Evolutionary conservation across 1,284 basidiomycete species (phyloP).

Genomic region (Sphagnurus paluster): DNA sequence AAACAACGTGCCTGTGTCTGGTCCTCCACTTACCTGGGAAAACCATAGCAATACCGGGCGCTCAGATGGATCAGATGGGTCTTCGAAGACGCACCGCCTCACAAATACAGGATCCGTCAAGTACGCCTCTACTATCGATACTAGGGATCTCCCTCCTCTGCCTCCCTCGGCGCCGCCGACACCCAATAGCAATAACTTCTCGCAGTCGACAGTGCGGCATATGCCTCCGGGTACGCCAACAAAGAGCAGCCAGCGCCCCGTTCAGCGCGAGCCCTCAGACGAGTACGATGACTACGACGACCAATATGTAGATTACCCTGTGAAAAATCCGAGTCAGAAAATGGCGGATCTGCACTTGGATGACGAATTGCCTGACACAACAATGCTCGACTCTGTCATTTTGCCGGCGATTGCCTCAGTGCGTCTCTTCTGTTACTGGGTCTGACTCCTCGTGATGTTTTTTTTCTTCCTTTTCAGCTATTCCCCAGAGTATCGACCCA

Average conservation of each 20-base stretch:
- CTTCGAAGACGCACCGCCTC: slow-evolving; percentile 18
- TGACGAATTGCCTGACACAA: slow-evolving; percentile 76
- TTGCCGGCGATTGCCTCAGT: slow-evolving; percentile 91
- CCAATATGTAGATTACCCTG: slow-evolving; percentile 43
- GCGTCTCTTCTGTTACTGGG: slow-evolving; percentile 32
- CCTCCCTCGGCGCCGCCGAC: slow-evolving; percentile 42
- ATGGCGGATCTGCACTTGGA: slow-evolving; percentile 49
- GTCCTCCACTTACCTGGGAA: slow-evolving; percentile 75
- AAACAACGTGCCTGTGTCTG: slow-evolving; percentile 57
- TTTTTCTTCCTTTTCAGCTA: slow-evolving; percentile 50
- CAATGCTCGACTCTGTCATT: slow-evolving; percentile 94
- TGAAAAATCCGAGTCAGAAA: slow-evolving; percentile 41
- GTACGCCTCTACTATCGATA: slow-evolving; percentile 43
- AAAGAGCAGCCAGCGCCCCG: slow-evolving; percentile 22
- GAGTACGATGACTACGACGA: slow-evolving; percentile 71
- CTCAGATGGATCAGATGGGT: slow-evolving; percentile 35
- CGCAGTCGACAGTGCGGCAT: slow-evolving; percentile 69
- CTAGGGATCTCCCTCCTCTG: slow-evolving; percentile 61
- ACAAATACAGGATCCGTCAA: slow-evolving; percentile 26
- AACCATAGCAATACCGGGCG: slow-evolving; percentile 62
- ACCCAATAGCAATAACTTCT: slow-evolving; percentile 46
- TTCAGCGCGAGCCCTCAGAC: slow-evolving; percentile 52
- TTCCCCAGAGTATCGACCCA: slow-evolving; percentile 87
- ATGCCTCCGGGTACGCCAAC: slow-evolving; percentile 34
- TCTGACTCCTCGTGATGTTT: slow-evolving; percentile 4